These are phyloP conservation scores for Clarireedia monteithiana DNA, from an alignment of 2,329 filamentous ascomycete species.

Conservation along the genomic window DNA sequence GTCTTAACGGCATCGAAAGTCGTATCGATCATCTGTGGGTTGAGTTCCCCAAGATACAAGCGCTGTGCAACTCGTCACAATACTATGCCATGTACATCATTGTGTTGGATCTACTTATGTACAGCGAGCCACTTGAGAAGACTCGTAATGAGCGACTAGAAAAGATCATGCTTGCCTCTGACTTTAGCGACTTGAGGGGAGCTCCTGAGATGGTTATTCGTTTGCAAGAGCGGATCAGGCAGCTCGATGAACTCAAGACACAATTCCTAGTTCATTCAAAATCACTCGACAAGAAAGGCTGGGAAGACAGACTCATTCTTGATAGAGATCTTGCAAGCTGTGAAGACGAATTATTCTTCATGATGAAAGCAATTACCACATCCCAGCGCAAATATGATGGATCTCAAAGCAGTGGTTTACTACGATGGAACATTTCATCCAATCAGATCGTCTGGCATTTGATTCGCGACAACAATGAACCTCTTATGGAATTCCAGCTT, in stretches of 20 bases:
- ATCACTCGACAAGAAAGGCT: conserved; percentile 79
- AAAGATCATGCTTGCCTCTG: conserved; percentile 97
- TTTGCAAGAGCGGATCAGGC: conserved; percentile 85
- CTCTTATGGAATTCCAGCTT: conserved; percentile 87
- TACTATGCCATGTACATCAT: conserved; percentile 99
- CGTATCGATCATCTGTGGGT: conserved; percentile 97
- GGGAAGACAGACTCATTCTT: conserved; percentile 82
- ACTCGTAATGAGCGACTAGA: conserved; percentile 91
- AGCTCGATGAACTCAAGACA: conserved; percentile 91
- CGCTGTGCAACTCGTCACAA: conserved; percentile 93
- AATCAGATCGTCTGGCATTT: conserved; percentile 97
- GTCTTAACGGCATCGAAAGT: conserved; percentile 55
- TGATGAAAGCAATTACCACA: conserved; percentile 99
- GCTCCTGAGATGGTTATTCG: conserved; percentile 88
- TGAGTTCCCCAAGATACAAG: conserved; percentile 87
- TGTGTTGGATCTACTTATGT: conserved; percentile 88
- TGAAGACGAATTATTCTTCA: conserved; percentile 97
- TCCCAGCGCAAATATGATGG: conserved; percentile 81
- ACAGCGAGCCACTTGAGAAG: conserved; percentile 94
- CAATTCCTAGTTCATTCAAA: conserved; percentile 91
- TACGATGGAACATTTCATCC: conserved; percentile 91
- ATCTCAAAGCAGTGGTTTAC: conserved; percentile 66
- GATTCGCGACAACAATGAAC: conserved; percentile 77
- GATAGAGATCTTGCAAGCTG: conserved; percentile 83
- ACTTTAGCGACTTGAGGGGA: conserved; percentile 93